Evolutionary conservation across 2,329 filamentous ascomycete species (phyloP).

Genomic region (Cordyceps militaris): DNA sequence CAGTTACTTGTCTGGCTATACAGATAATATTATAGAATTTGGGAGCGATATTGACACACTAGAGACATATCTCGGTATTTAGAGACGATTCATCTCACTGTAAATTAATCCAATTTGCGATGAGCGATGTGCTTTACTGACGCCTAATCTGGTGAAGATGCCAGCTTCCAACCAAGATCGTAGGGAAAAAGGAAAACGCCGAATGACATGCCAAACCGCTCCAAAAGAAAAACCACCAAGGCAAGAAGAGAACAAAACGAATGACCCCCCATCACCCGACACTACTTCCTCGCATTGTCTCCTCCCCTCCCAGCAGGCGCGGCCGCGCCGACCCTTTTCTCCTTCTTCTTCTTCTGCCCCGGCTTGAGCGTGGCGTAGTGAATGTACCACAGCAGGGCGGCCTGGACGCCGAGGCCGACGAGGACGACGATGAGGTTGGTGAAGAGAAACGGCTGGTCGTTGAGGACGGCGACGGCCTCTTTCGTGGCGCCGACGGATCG

Average conservation of each 20-base stretch:
- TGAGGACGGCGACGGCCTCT: conserved; percentile 51
- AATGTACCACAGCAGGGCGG: conserved; percentile 48
- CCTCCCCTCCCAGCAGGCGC: conserved; percentile 15
- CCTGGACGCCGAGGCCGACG: conserved; percentile 39
- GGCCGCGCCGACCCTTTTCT: conserved; percentile 29
- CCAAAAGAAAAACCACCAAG: background rate
- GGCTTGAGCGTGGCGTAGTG: conserved; percentile 55
- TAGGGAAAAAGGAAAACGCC: background rate
- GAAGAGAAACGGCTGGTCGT: conserved; percentile 55
- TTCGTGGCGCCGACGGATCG: conserved; percentile 49
- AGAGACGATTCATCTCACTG: background rate
- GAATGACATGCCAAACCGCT: background rate
- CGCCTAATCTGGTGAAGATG: background rate
- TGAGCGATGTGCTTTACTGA: background rate
- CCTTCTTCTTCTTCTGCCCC: conserved; percentile 50
- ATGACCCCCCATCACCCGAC: background rate
- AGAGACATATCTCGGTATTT: background rate
- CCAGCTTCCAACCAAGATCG: background rate
- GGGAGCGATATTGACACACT: background rate
- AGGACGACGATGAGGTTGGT: conserved; percentile 50
- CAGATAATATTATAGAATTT: background rate
- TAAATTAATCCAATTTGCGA: background rate
- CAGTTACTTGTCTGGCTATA: too few relatives aligned
- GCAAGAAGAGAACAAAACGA: background rate
- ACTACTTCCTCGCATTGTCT: background rate